phyloP scores from a whole-genome alignment of 768 basidiomycete species.

The Tremella fuciformis region DNA sequence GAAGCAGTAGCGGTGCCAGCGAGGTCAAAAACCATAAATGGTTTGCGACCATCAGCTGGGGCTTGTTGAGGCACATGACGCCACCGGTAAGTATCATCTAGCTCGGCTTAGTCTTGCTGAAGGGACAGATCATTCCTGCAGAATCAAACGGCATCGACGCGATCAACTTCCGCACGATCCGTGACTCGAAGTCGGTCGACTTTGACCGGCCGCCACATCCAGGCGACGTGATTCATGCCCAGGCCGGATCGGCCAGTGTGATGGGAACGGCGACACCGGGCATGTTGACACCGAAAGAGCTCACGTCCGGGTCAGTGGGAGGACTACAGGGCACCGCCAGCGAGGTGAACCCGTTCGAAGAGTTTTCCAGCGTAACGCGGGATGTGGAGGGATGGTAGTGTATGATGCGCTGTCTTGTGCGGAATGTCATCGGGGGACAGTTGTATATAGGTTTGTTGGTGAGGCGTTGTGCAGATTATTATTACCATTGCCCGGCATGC shows the following conservation, averaged over 20 bases:
- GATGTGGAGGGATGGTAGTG: constrained; percentile 44
- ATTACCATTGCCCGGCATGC: too few relatives aligned
- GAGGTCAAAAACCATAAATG: constrained; percentile 99
- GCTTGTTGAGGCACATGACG: constrained; percentile 81
- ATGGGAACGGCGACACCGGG: constrained; percentile 43
- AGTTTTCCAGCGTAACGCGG: constrained; percentile 80
- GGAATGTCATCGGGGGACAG: too few relatives aligned
- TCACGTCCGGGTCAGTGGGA: constrained; percentile 18
- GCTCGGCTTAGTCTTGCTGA: constrained; percentile 20
- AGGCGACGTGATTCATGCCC: constrained; percentile 53
- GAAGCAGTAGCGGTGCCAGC: constrained; percentile 89
- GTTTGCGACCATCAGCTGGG: constrained; percentile 97
- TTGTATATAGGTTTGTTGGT: too few relatives aligned
- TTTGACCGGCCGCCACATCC: constrained; percentile 56
- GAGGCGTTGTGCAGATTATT: too few relatives aligned
- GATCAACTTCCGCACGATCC: constrained; percentile 82
- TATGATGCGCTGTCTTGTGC: too few relatives aligned
- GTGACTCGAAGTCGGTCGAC: constrained; percentile 87
- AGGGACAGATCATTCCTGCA: constrained; percentile 70
- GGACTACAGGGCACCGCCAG: constrained; percentile 7
- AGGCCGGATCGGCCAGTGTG: constrained; percentile 50
- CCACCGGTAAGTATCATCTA: constrained; percentile 70
- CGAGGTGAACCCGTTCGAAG: constrained; percentile 72
- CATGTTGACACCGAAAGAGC: constrained; percentile 49
- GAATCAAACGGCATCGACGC: constrained; percentile 75